Conservation (phyloP, 139 green algal genomes). For the Bryopsis sp. region DNA sequence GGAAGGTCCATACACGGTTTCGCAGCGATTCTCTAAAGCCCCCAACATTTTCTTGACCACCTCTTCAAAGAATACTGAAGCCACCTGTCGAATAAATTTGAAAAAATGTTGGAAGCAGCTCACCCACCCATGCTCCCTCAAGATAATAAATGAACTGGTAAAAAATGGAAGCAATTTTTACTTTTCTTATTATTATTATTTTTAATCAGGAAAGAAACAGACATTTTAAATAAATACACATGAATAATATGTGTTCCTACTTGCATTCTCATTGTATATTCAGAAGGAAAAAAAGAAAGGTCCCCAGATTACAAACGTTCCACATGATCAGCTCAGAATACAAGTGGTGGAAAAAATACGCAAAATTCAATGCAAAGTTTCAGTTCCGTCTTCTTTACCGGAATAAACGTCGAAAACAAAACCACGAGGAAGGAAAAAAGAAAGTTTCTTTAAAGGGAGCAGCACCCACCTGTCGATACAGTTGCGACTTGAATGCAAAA, state of each 20-base stretch:
- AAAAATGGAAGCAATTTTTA: no score
- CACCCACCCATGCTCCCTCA: no score
- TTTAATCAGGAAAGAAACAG: no score
- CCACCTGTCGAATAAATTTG: slow-evolving; percentile 11
- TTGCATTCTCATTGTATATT: no score
- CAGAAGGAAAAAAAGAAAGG: background rate
- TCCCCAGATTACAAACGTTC: background rate
- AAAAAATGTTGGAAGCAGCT: no score
- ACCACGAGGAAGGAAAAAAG: background rate
- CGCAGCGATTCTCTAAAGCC: slow-evolving; percentile 79
- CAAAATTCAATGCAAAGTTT: slow-evolving; percentile 1
- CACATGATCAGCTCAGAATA: slow-evolving; percentile 1
- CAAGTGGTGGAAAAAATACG: background rate
- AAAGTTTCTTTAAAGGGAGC: background rate
- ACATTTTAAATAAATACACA: no score
- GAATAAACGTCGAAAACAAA: background rate
- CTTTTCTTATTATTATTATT: no score
- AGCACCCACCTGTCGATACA: slow-evolving; percentile 59
- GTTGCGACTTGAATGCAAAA: slow-evolving; percentile 77
- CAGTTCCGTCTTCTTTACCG: background rate
- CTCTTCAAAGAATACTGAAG: slow-evolving; percentile 56
- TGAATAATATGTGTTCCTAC: no score
- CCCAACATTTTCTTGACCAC: slow-evolving; percentile 77
- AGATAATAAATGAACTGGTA: no score
- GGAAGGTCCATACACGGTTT: slow-evolving; percentile 60